Conservation (phyloP, 768 basidiomycete genomes). For the Rhizopogon vesiculosus region DNA sequence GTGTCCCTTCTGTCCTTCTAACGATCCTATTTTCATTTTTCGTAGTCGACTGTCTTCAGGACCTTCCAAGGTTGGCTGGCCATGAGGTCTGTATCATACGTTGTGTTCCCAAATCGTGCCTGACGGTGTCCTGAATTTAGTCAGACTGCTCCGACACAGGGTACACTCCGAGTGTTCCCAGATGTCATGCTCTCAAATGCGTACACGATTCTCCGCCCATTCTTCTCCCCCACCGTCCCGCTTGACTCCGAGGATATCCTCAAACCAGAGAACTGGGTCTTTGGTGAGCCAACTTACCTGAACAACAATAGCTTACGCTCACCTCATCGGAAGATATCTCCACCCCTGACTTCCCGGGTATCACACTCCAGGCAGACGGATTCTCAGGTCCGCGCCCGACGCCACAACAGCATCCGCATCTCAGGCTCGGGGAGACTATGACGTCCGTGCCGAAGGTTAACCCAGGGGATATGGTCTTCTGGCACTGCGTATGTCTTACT, state of each 20-base stretch:
- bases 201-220: slow-evolving; percentile 71
- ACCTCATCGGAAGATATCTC: slow-evolving; percentile 35
- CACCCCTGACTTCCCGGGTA: slow-evolving; percentile 50
- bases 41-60: slow-evolving; percentile 45
- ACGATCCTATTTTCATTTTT: slow-evolving; percentile 1
- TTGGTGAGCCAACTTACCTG: slow-evolving; percentile 26
- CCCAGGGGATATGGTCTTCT: slow-evolving; percentile 78
- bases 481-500: slow-evolving; percentile 51
- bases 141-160: slow-evolving; percentile 65
- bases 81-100: slow-evolving; percentile 41
- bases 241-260: slow-evolving; percentile 36
- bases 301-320: neutral
- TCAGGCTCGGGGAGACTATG: slow-evolving; percentile 62
- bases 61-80: slow-evolving; percentile 78
- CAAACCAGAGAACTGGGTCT: slow-evolving; percentile 50
- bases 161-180: slow-evolving; percentile 67
- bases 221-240: slow-evolving; percentile 54
- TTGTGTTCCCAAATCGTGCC: neutral
- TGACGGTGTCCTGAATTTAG: slow-evolving; percentile 21
- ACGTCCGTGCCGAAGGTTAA: slow-evolving; percentile 64
- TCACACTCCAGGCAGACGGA: slow-evolving; percentile 20
- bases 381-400: slow-evolving; percentile 45
- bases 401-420: slow-evolving; percentile 59
- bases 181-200: slow-evolving; percentile 62
- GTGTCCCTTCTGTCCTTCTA: slow-evolving; percentile 1